These are phyloP conservation scores for Podospora fimiseda DNA, from an alignment of 495 filamentous ascomycete genomes.

Conservation along the genomic window DNA sequence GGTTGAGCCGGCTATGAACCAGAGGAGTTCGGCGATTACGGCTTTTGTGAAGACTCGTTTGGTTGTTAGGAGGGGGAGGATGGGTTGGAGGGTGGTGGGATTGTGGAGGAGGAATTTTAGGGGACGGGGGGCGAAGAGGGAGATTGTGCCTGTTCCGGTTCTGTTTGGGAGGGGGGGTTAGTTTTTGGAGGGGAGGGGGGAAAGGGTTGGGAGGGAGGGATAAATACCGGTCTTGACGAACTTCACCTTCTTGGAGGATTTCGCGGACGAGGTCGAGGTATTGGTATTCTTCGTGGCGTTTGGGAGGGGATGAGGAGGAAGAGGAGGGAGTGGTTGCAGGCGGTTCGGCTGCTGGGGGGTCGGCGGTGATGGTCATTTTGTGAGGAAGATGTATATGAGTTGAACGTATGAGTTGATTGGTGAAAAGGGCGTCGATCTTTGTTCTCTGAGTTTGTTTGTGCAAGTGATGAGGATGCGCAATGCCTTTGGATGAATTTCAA, in stretches of 20 bases:
- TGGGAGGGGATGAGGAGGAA: neutral
- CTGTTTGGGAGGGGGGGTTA: slow-evolving; percentile 29
- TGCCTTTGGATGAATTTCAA: neutral
- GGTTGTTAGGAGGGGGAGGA: slow-evolving; percentile 89
- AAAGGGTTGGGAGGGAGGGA: neutral
- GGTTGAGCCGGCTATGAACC: slow-evolving; percentile 85
- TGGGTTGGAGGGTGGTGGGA: slow-evolving; percentile 30
- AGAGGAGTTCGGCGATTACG: slow-evolving; percentile 88
- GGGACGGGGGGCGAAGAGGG: slow-evolving; percentile 78
- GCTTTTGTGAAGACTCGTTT: slow-evolving; percentile 93
- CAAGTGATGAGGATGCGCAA: too few species aligned
- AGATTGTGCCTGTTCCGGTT: slow-evolving; percentile 87
- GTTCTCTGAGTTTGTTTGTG: too few species aligned
- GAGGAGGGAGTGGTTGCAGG: neutral
- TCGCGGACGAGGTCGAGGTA: slow-evolving; percentile 29
- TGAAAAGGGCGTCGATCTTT: neutral
- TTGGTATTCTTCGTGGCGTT: slow-evolving; percentile 26
- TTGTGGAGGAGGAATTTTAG: slow-evolving; percentile 79
- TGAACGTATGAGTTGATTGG: neutral
- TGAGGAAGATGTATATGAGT: neutral
- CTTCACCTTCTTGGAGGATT: slow-evolving; percentile 25
- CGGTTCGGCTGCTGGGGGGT: neutral
- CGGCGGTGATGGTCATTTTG: slow-evolving; percentile 13
- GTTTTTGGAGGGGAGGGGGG: neutral
- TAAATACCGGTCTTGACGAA: slow-evolving; percentile 23